These are phyloP conservation scores for Dendryphion nanum DNA, from an alignment of 2,329 filamentous ascomycete species.

Conservation along the genomic window DNA sequence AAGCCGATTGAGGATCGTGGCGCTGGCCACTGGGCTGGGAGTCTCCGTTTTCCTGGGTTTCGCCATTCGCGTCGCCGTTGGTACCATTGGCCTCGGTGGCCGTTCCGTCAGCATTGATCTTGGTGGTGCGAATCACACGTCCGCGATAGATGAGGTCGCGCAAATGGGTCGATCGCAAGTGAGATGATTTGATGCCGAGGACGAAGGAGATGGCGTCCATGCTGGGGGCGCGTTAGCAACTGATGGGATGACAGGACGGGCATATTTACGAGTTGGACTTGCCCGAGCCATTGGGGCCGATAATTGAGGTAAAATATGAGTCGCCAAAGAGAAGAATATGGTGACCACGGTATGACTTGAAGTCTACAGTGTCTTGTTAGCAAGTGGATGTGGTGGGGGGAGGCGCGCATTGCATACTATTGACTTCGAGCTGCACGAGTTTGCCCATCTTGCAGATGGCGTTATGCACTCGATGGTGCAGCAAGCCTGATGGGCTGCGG, in stretches of 20 bases:
- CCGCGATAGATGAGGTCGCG: constrained; percentile 96
- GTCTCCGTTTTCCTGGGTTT: constrained; percentile 41
- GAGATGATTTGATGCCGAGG: constrained; percentile 97
- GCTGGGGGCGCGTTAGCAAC: constrained; percentile 45
- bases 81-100: constrained; percentile 51
- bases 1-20: constrained; percentile 87
- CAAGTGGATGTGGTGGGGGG: neutral
- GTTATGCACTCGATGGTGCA: too few species aligned
- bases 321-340: constrained; percentile 93
- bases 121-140: constrained; percentile 85
- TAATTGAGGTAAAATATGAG: constrained; percentile 98
- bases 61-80: constrained; percentile 38
- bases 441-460: constrained; percentile 81
- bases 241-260: neutral
- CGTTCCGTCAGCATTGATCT: constrained; percentile 88
- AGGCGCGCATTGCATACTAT: constrained; percentile 62
- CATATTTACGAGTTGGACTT: constrained; percentile 88
- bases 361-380: constrained; percentile 60
- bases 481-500: too few species aligned
- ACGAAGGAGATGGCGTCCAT: constrained; percentile 99
- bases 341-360: constrained; percentile 99
- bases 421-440: constrained; percentile 89
- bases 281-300: constrained; percentile 98
- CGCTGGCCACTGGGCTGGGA: constrained; percentile 63
- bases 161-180: constrained; percentile 88